Base-by-base conservation (phyloP, 2,329 filamentous ascomycete species). In the Epichloe gansuensis region DNA sequence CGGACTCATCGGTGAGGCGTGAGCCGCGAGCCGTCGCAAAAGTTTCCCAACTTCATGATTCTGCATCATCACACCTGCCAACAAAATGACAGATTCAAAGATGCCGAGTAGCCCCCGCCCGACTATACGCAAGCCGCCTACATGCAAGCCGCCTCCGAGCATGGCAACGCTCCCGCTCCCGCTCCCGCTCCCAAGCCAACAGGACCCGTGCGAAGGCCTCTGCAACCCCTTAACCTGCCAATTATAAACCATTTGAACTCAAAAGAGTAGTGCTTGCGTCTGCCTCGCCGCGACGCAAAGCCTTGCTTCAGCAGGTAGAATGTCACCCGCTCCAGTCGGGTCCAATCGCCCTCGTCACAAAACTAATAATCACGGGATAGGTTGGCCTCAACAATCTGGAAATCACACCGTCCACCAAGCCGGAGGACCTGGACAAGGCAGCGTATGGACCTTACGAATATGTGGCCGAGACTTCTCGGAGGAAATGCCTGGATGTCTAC, bases 211-310 rank as follows among this genome's bases (percentile, higher is more conserved):
- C 71, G 69, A 51, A 73, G 73, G 52, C 75, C 75, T 13, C 81
- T 82, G 7, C 74, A 80, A 44, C 86, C 87, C 1, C 80, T 97
- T 56, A 78, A 88, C 56, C 77, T 97, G 17, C 91, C 91, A 15
- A 83, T 90, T 52, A 74, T 98, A 54, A 80, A 80, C 61, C 75
- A 84, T 62, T 80, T 98, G 58, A 83, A 86, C 63, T 79, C 79
- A 52, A 88, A 67, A 79, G 91, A 58, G 82, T 95, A 5, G 87
- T 98, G 59, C 83, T 98, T 31, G 93, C 93, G 50, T 96, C 91
- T 2, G 82, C 86, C 21, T 96, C 91, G 1, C 93, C 93, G 0
- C 79, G 93, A 45, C 80, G 93, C 51, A 86, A 84, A 67, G 84
- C 88, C 57, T 81, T 98, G 9, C 80, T 98, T 43, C 80, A 81